Evolutionary conservation across 73 alveolate species (phyloP).

Genomic region (Paramecium bursaria): DNA sequence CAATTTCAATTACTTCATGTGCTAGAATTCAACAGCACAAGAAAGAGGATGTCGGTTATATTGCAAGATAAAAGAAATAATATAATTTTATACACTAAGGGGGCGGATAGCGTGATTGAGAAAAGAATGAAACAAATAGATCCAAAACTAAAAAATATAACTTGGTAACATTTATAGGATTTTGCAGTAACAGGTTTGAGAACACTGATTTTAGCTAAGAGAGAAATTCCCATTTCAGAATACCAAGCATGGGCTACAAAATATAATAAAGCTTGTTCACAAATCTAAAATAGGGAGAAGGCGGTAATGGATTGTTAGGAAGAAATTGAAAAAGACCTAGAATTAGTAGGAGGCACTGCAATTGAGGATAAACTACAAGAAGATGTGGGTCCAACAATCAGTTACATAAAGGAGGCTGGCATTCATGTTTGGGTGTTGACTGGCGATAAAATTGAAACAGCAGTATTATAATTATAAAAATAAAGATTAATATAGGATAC

Average conservation of each 20-base stretch:
- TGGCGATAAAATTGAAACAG: conserved; percentile 98
- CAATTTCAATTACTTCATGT: conserved; percentile 67
- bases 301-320: conserved; percentile 72
- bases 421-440: conserved; percentile 95
- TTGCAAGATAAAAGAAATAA: conserved; percentile 75
- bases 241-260: conserved; percentile 78
- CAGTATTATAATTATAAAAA: conserved; percentile 25
- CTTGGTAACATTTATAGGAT: conserved; percentile 61
- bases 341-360: conserved; percentile 94
- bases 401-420: conserved; percentile 88
- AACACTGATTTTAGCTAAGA: conserved; percentile 89
- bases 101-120: conserved; percentile 95
- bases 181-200: conserved; percentile 95
- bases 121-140: conserved; percentile 65
- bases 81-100: conserved; percentile 84
- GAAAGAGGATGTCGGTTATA: conserved; percentile 83
- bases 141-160: conserved; percentile 8
- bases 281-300: conserved; percentile 58
- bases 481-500: conserved; percentile 38
- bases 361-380: conserved; percentile 97
- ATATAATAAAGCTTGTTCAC: conserved; percentile 57
- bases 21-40: conserved; percentile 64
- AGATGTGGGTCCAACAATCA: conserved; percentile 97
- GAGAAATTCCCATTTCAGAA: conserved; percentile 67
- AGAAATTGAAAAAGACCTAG: conserved; percentile 85